Percentiles rank a stretch among this genome's conserved stretches.
Conservation (phyloP, 805 yeast genomes). For the Yamadazyma akitaensis region DNA sequence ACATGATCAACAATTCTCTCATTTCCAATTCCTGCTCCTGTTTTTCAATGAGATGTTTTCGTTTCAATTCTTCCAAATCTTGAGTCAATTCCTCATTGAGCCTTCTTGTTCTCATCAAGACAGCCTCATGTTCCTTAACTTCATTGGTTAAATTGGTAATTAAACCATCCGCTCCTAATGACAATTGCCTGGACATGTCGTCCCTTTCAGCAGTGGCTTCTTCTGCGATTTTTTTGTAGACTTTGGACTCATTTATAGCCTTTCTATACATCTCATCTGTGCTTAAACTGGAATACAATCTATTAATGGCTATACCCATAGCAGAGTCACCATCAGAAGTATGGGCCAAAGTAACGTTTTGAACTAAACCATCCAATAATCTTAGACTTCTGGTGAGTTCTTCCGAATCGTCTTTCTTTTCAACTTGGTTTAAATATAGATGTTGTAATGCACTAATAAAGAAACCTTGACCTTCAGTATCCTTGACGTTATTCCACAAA, state of each 20-base stretch:
- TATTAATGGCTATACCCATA: conserved; percentile 72
- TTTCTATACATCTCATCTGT: conserved; percentile 84
- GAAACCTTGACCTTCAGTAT: conserved; percentile 57
- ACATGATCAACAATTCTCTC: conserved; percentile 64
- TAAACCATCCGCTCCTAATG: conserved; percentile 75
- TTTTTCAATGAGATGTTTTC: conserved; percentile 58
- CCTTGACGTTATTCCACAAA: conserved; percentile 54
- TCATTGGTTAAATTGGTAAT: conserved; percentile 59
- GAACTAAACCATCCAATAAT: conserved; percentile 61
- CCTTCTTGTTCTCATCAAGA: conserved; percentile 57
- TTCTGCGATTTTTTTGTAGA: conserved; percentile 49
- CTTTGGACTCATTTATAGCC: conserved; percentile 56
- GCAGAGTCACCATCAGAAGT: conserved; percentile 47
- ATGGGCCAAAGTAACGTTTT: conserved; percentile 55
- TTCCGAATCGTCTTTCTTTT: conserved; percentile 44
- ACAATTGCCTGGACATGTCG: conserved; percentile 61
- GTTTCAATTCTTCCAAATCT: conserved; percentile 62
- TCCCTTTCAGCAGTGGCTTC: conserved; percentile 57
- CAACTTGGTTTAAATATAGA: conserved; percentile 53
- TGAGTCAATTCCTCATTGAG: conserved; percentile 56
- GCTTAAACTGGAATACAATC: conserved; percentile 64
- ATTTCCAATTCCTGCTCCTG: conserved; percentile 75
- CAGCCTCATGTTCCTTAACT: conserved; percentile 57
- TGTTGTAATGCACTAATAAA: conserved; percentile 66
- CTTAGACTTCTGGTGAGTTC: conserved; percentile 52